Evolutionary conservation across 495 filamentous ascomycete species (phyloP).

Genomic region (Bacidia gigantensis): DNA sequence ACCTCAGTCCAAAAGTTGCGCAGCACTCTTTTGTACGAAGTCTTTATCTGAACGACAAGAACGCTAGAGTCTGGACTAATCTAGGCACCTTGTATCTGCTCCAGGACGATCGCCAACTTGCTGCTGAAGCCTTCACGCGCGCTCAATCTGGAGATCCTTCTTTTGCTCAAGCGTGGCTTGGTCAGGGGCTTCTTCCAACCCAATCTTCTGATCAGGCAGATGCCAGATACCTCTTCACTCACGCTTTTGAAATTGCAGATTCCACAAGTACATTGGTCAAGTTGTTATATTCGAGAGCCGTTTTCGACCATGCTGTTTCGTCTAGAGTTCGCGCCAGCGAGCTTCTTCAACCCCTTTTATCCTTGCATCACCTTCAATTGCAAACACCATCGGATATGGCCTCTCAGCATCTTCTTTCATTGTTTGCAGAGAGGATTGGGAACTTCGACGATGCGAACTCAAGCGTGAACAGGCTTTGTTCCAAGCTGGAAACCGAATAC

Average conservation of each 20-base stretch:
- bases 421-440: conserved; percentile 67
- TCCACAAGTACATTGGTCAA: conserved; percentile 57
- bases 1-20: conserved; percentile 70
- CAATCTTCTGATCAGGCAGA: conserved; percentile 58
- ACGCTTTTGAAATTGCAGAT: conserved; percentile 84
- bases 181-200: conserved; percentile 74
- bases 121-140: conserved; percentile 76
- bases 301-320: conserved; percentile 62
- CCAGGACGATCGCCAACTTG: conserved; percentile 66
- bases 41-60: conserved; percentile 79
- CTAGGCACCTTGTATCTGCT: conserved; percentile 74
- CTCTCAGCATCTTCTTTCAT: conserved; percentile 61
- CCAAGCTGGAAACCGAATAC: conserved; percentile 60
- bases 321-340: conserved; percentile 46
- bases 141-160: conserved; percentile 91
- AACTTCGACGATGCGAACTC: conserved; percentile 50
- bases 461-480: conserved; percentile 51
- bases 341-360: conserved; percentile 69
- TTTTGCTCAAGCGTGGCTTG: conserved; percentile 83
- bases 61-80: conserved; percentile 77
- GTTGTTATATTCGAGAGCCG: conserved; percentile 58
- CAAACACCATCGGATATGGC: conserved; percentile 53
- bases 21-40: conserved; percentile 93
- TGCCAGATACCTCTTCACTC: conserved; percentile 75
- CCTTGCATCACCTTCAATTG: conserved; percentile 61